These are phyloP conservation scores for Clavariopsis aquatica DNA, from an alignment of 495 filamentous ascomycete species.

Conservation along the genomic window DNA sequence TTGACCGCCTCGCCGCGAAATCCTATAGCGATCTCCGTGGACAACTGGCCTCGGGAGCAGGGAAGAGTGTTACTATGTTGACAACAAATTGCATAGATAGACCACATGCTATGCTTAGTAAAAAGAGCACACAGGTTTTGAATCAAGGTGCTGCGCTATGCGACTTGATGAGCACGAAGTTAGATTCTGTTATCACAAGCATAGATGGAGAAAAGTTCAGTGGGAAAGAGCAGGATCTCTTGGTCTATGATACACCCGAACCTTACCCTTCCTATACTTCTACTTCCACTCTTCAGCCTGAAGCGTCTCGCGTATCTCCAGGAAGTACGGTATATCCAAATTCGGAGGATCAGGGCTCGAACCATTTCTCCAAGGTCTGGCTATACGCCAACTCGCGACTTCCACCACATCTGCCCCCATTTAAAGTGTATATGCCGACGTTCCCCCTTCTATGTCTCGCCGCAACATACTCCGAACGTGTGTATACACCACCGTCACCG, in stretches of 20 bases:
- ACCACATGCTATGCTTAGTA: slow-evolving; percentile 5
- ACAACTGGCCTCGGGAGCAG: slow-evolving; percentile 17
- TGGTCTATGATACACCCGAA: slow-evolving; percentile 45
- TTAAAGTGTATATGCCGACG: slow-evolving; percentile 69
- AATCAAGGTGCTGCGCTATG: slow-evolving; percentile 52
- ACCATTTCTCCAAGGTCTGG: slow-evolving; percentile 75
- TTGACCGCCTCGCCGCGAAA: slow-evolving; percentile 14
- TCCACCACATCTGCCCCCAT: slow-evolving; percentile 62
- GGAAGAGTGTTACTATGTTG: slow-evolving; percentile 24
- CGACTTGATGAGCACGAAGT: slow-evolving; percentile 58
- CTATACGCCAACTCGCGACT: slow-evolving; percentile 76
- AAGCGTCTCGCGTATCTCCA: neutral
- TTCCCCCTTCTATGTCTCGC: slow-evolving; percentile 74
- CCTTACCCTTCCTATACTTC: slow-evolving; percentile 7
- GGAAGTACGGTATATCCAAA: slow-evolving; percentile 13
- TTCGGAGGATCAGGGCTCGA: slow-evolving; percentile 44
- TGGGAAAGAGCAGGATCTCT: slow-evolving; percentile 64
- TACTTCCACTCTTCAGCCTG: slow-evolving; percentile 7
- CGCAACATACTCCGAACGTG: slow-evolving; percentile 69
- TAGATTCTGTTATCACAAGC: slow-evolving; percentile 36
- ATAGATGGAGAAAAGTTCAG: slow-evolving; percentile 66
- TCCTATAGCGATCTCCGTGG: slow-evolving; percentile 13
- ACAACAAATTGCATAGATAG: slow-evolving; percentile 18
- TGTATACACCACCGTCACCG: slow-evolving; percentile 61
- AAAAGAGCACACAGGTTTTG: slow-evolving; percentile 33